phyloP scores from a whole-genome alignment of 2,329 filamentous ascomycete species.

The Fusarium tuaranense region DNA sequence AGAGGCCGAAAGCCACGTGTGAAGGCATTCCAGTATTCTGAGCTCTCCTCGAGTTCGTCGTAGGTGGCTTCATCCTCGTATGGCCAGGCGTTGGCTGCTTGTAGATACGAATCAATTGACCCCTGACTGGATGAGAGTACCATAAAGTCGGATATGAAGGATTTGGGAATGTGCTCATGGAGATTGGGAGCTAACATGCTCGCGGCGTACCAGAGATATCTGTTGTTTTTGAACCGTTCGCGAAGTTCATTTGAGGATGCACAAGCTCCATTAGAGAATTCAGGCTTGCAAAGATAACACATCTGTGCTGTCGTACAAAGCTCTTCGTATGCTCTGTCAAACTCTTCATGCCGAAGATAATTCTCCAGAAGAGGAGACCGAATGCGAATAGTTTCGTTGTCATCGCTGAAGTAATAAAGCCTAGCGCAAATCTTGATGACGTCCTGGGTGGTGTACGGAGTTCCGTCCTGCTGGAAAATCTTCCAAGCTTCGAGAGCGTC shows the following conservation, averaged over 20 bases:
- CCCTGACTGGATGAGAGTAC: background rate
- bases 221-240: background rate
- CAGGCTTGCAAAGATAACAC: background rate
- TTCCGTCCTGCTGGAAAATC: background rate
- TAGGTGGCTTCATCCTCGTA: background rate
- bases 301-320: background rate
- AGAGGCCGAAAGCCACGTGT: background rate
- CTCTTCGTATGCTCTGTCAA: background rate
- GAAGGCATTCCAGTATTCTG: background rate
- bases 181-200: background rate
- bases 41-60: background rate
- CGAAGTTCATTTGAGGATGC: background rate
- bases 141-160: background rate
- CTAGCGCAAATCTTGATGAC: background rate
- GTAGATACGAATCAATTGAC: conserved; percentile 4
- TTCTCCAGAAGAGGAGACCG: background rate
- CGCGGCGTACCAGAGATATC: conserved; percentile 12
- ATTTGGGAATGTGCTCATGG: background rate
- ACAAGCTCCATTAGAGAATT: background rate
- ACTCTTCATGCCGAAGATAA: background rate
- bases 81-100: conserved; percentile 4
- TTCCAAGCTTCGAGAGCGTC: background rate
- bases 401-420: background rate
- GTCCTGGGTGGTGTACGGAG: background rate
- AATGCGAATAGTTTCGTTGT: background rate